These are phyloP conservation scores for Wickerhamiella pararugosa DNA, from an alignment of 1,139 yeast species.

Conservation along the genomic window DNA sequence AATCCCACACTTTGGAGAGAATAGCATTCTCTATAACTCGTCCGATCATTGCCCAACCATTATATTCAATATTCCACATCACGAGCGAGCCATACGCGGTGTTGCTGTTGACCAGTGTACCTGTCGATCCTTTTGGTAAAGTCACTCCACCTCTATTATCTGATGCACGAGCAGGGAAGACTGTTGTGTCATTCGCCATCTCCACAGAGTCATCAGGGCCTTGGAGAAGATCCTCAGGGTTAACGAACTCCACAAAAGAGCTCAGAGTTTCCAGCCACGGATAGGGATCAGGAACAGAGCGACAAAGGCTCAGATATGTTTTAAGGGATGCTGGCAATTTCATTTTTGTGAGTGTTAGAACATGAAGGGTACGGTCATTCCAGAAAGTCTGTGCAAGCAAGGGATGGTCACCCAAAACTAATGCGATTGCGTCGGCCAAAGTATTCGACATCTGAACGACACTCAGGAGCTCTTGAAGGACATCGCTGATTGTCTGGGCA, in stretches of 20 bases:
- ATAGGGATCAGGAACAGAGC: conserved; percentile 45
- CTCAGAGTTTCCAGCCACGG: conserved; percentile 44
- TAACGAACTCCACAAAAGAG: conserved; percentile 23
- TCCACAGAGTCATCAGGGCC: conserved; percentile 23
- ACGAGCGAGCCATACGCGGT: conserved; percentile 34
- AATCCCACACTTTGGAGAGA: conserved; percentile 28
- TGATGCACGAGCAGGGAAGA: conserved; percentile 30
- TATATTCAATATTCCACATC: conserved; percentile 56
- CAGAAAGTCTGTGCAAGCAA: conserved; percentile 45
- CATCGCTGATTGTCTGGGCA: conserved; percentile 43
- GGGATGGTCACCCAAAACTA: conserved; percentile 41
- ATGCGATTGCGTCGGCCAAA: conserved; percentile 36
- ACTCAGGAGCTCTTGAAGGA: conserved; percentile 46
- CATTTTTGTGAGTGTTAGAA: conserved; percentile 37
- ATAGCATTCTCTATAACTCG: conserved; percentile 45
- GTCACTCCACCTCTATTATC: conserved; percentile 25
- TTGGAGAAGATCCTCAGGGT: conserved; percentile 26
- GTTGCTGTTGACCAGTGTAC: conserved; percentile 37
- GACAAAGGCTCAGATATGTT: conserved; percentile 47
- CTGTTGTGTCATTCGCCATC: conserved; percentile 17
- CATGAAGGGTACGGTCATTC: conserved; percentile 20
- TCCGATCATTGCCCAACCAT: conserved; percentile 82
- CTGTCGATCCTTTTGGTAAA: conserved; percentile 47
- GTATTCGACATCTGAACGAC: conserved; percentile 44
- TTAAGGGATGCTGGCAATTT: conserved; percentile 58